A percentile compares a stretch with the other conserved stretches of the same genome.
Conservation (phyloP, 306 rosid species). For the Casuarina cunninghamiana region DNA sequence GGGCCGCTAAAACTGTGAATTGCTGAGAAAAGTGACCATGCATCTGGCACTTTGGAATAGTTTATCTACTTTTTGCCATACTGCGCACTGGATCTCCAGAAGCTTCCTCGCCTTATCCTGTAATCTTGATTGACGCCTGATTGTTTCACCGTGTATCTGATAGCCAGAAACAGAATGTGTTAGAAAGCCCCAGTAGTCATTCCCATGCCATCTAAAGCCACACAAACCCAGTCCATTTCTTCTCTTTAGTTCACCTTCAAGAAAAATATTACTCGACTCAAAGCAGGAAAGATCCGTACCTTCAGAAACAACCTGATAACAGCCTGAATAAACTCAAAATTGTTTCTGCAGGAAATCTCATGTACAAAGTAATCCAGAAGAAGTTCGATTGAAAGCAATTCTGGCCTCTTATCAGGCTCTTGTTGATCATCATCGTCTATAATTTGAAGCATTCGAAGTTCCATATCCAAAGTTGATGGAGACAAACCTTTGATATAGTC, state of each 20-base stretch:
- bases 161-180: conserved; percentile 18
- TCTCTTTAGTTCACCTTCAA: not conserved
- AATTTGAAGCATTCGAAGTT: conserved; percentile 82
- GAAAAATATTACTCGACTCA: not conserved
- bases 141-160: conserved; percentile 87
- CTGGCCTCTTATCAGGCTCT: conserved; percentile 62
- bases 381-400: conserved; percentile 56
- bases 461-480: conserved; percentile 85
- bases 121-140: conserved; percentile 59
- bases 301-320: conserved; percentile 78
- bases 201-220: not conserved
- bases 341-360: conserved; percentile 72
- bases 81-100: conserved; percentile 66
- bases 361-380: conserved; percentile 78
- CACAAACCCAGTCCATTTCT: not conserved
- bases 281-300: conserved; percentile 40
- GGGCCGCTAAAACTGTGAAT: conserved; percentile 57
- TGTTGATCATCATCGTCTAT: conserved; percentile 63
- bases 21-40: conserved; percentile 73
- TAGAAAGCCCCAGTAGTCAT: not conserved
- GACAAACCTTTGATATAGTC: conserved; percentile 74
- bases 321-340: conserved; percentile 94
- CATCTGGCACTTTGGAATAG: conserved; percentile 77
- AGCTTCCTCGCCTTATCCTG: conserved; percentile 81
- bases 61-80: conserved; percentile 77